A percentile compares a stretch with the other conserved stretches of the same genome.
phyloP scores from a whole-genome alignment of 352 stramenopile genomes.

The Phytophthora chlamydospora region DNA sequence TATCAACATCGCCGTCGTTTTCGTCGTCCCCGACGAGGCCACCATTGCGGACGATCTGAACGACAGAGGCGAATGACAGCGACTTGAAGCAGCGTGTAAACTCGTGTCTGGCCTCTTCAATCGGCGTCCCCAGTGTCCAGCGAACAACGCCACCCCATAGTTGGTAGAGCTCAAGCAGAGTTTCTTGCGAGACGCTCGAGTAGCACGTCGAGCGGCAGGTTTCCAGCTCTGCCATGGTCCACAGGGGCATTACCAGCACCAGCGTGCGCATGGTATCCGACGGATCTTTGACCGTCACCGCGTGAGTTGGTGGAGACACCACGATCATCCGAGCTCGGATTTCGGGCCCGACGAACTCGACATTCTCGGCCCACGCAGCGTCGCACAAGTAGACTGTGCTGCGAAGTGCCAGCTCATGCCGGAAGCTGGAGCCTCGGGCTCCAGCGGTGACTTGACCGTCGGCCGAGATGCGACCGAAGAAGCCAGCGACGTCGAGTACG shows the following conservation, averaged over 20 bases:
- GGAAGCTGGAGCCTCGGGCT: slow-evolving; percentile 32
- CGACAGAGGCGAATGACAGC: slow-evolving; percentile 23
- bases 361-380: slow-evolving; percentile 6
- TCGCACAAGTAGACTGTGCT: slow-evolving; percentile 47
- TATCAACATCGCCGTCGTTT: background rate
- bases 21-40: slow-evolving; percentile 19
- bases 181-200: slow-evolving; percentile 22
- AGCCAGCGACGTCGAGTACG: slow-evolving; percentile 34
- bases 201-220: slow-evolving; percentile 41
- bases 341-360: slow-evolving; percentile 1
- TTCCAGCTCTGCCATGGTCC: slow-evolving; percentile 42
- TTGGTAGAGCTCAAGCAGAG: slow-evolving; percentile 34
- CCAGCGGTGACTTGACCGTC: slow-evolving; percentile 34
- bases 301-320: slow-evolving; percentile 18
- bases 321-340: slow-evolving; percentile 35
- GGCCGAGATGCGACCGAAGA: slow-evolving; percentile 36
- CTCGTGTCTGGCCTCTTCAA: slow-evolving; percentile 20
- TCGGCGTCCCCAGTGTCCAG: slow-evolving; percentile 33
- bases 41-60: slow-evolving; percentile 24
- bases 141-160: slow-evolving; percentile 42
- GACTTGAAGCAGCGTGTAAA: slow-evolving; percentile 25
- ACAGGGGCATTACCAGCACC: slow-evolving; percentile 43
- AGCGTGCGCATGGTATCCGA: slow-evolving; percentile 21
- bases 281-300: slow-evolving; percentile 1
- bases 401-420: slow-evolving; percentile 22